phyloP scores from a whole-genome alignment of 331 rosid genomes.

The Rosa hybrid region DNA sequence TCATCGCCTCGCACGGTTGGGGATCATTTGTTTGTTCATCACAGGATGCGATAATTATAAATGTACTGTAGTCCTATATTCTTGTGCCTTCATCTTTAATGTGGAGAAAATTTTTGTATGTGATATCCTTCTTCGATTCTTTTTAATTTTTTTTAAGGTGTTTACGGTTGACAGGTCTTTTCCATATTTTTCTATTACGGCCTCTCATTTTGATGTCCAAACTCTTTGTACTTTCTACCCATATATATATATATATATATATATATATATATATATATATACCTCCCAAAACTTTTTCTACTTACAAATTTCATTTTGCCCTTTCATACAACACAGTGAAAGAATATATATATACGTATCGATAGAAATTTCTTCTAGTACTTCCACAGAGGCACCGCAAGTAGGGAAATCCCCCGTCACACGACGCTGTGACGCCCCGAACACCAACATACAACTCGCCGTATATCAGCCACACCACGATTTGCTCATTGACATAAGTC shows the following conservation, averaged over 20 bases:
- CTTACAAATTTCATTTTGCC: neutral
- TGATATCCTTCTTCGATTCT: neutral
- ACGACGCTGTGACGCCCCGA: too few relatives aligned
- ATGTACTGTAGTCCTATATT: slow-evolving; percentile 32
- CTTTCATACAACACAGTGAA: too few relatives aligned
- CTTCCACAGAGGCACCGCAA: too few relatives aligned
- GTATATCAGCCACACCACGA: too few relatives aligned
- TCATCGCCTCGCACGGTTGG: slow-evolving; percentile 13
- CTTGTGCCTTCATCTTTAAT: slow-evolving; percentile 11
- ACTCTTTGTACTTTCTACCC: neutral
- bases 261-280: too few relatives aligned
- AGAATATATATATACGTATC: too few relatives aligned
- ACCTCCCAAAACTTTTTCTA: neutral
- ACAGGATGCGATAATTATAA: slow-evolving; percentile 40
- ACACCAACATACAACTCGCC: too few relatives aligned
- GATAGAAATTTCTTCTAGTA: too few relatives aligned
- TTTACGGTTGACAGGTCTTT: too few relatives aligned
- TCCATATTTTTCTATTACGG: neutral
- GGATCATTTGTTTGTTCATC: slow-evolving; percentile 31
- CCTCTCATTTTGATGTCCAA: neutral
- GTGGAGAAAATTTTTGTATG: slow-evolving; percentile 32
- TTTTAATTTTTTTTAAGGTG: neutral
- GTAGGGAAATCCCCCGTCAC: too few relatives aligned
- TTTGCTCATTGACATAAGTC: too few relatives aligned
- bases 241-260: too few relatives aligned